These are phyloP conservation scores for Rhizopogon roseolus DNA, from an alignment of 768 basidiomycete species.

Conservation along the genomic window DNA sequence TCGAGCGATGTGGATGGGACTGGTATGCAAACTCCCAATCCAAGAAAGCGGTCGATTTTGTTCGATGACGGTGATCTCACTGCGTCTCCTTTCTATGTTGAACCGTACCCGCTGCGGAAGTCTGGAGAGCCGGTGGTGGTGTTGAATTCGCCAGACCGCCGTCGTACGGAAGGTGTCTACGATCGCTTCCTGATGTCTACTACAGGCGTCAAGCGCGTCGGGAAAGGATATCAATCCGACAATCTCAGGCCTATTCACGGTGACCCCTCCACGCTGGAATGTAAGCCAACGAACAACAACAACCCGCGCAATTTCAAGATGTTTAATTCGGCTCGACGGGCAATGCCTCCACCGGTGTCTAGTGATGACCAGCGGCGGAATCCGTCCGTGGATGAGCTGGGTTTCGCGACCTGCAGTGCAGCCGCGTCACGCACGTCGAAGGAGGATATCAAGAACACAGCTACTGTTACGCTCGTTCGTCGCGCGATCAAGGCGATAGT, in stretches of 20 bases:
- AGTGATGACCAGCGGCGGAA: slow-evolving; percentile 51
- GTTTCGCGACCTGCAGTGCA: slow-evolving; percentile 40
- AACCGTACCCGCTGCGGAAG: slow-evolving; percentile 56
- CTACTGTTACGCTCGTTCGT: slow-evolving; percentile 53
- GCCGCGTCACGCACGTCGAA: slow-evolving; percentile 26
- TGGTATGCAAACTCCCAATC: slow-evolving; percentile 11
- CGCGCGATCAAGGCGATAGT: slow-evolving; percentile 77
- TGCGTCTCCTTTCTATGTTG: slow-evolving; percentile 58
- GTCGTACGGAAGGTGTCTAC: slow-evolving; percentile 68
- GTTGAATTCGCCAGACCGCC: slow-evolving; percentile 53
- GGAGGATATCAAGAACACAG: slow-evolving; percentile 42
- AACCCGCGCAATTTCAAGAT: slow-evolving; percentile 23
- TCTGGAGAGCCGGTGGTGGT: slow-evolving; percentile 28
- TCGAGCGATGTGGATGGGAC: slow-evolving; percentile 33
- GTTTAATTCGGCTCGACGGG: slow-evolving; percentile 35
- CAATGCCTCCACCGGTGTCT: slow-evolving; percentile 71
- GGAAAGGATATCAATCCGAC: slow-evolving; percentile 79
- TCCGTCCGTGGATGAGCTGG: slow-evolving; percentile 63
- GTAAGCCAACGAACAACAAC: slow-evolving; percentile 7
- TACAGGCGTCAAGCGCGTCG: slow-evolving; percentile 72
- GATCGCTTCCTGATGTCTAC: slow-evolving; percentile 83
- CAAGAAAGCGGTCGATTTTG: slow-evolving; percentile 6
- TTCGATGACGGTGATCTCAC: slow-evolving; percentile 46
- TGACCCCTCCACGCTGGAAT: slow-evolving; percentile 15
- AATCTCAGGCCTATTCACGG: slow-evolving; percentile 41